Conservation (phyloP, 805 yeast genomes). For the Yarrowia porcina region DNA sequence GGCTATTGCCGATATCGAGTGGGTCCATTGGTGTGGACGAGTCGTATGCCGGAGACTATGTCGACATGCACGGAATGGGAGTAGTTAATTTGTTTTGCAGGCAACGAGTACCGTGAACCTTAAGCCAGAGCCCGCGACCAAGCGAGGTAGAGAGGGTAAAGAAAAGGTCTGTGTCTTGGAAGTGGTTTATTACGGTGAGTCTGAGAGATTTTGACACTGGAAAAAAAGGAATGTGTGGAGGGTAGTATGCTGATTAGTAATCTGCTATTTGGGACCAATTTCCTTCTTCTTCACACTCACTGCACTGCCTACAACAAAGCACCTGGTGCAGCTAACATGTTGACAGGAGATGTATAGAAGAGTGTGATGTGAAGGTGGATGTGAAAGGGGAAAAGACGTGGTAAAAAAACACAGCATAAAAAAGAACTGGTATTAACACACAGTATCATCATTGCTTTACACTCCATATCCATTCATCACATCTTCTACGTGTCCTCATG, state of each 20-base stretch:
- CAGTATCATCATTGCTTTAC: no score
- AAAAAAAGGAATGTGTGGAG: background rate
- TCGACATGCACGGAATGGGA: slow-evolving; percentile 24
- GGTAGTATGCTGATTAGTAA: background rate
- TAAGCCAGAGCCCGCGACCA: background rate
- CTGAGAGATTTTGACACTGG: no score
- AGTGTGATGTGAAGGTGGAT: no score
- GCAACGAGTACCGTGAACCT: slow-evolving; percentile 19
- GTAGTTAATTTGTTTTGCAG: slow-evolving; percentile 22
- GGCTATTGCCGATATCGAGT: slow-evolving; percentile 18
- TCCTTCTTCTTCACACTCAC: no score
- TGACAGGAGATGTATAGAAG: slow-evolving; percentile 3
- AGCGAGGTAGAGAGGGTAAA: background rate
- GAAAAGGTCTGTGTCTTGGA: no score
- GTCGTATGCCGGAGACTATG: slow-evolving; percentile 20
- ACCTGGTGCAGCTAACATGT: background rate
- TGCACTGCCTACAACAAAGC: background rate
- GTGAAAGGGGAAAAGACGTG: background rate
- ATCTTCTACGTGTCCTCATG: no score
- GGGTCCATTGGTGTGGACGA: slow-evolving; percentile 14
- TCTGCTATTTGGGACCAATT: no score
- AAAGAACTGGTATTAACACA: no score
- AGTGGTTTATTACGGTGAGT: no score
- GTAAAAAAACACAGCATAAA: background rate
- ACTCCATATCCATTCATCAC: no score